phyloP scores from a whole-genome alignment of 208 protist species.

The Leishmania tarentolae region DNA sequence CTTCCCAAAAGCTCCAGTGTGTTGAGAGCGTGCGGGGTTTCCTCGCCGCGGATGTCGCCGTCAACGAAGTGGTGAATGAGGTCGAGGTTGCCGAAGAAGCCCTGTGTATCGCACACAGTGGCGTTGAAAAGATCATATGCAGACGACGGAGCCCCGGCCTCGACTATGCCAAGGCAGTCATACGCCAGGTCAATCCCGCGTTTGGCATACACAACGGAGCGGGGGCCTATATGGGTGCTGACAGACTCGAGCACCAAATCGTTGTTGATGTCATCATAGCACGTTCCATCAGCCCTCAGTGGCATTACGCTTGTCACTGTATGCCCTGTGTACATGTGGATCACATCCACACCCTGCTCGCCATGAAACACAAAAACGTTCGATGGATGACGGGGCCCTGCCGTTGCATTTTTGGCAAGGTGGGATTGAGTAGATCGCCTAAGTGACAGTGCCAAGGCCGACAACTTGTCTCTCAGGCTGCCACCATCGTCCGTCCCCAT shows the following conservation, averaged over 20 bases:
- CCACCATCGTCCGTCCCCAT: slow-evolving; percentile 79
- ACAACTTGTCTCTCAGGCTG: slow-evolving; percentile 60
- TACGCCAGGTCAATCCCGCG: slow-evolving; percentile 64
- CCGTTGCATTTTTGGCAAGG: slow-evolving; percentile 6
- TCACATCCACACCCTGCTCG: slow-evolving; percentile 73
- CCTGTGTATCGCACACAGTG: slow-evolving; percentile 83
- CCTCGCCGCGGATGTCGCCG: slow-evolving; percentile 63
- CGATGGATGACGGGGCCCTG: slow-evolving; percentile 19
- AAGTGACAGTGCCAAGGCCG: not conserved
- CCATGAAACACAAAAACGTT: slow-evolving; percentile 91
- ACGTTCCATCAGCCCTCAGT: slow-evolving; percentile 53
- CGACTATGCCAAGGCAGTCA: slow-evolving; percentile 77
- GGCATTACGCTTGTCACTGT: slow-evolving; percentile 68
- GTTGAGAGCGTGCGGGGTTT: slow-evolving; percentile 45
- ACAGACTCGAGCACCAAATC: slow-evolving; percentile 81
- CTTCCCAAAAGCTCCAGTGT: slow-evolving; percentile 86
- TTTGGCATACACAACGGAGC: slow-evolving; percentile 34
- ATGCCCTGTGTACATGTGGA: slow-evolving; percentile 90
- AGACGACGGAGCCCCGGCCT: slow-evolving; percentile 53
- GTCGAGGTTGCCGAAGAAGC: slow-evolving; percentile 77
- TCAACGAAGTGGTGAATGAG: slow-evolving; percentile 83
- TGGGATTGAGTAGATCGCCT: slow-evolving; percentile 4
- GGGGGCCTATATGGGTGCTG: slow-evolving; percentile 59
- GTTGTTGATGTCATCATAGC: slow-evolving; percentile 91
- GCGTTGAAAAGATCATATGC: slow-evolving; percentile 59